Conservation (phyloP, 176 grass and related monocot species). For the Triticum dicoccoides region DNA sequence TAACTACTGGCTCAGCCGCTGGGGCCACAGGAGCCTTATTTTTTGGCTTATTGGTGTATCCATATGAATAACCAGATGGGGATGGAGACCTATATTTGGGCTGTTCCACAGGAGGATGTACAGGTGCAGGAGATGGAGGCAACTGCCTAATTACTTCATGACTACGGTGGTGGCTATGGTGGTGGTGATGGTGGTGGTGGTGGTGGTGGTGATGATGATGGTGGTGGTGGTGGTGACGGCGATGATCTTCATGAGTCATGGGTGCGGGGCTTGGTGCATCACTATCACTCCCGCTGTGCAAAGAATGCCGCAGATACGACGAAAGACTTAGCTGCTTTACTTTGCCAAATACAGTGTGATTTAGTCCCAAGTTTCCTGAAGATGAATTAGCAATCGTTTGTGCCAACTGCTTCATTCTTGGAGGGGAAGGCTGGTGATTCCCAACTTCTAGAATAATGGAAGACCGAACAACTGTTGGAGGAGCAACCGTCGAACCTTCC, state of each 20-base stretch:
- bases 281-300: conserved; percentile 31
- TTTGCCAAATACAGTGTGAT: conserved; percentile 78
- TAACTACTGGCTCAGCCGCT: conserved; percentile 27
- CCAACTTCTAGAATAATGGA: conserved; percentile 75
- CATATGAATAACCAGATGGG: conserved; percentile 39
- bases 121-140: conserved; percentile 43
- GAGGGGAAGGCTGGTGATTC: conserved; percentile 66
- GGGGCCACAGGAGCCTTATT: conserved; percentile 38
- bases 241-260: conserved; percentile 33
- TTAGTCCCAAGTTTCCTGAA: conserved; percentile 76
- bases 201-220: neutral
- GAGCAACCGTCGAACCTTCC: conserved; percentile 64
- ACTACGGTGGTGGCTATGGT: conserved; percentile 12
- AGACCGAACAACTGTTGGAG: conserved; percentile 68
- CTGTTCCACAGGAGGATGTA: conserved; percentile 35
- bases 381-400: conserved; percentile 79
- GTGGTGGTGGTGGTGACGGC: neutral
- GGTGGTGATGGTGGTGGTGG: neutral
- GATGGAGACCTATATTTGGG: conserved; percentile 38
- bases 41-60: conserved; percentile 32
- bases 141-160: conserved; percentile 31
- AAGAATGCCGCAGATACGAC: conserved; percentile 74
- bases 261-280: conserved; percentile 66
- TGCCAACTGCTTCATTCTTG: conserved; percentile 85
- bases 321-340: conserved; percentile 89